These are phyloP conservation scores for Jaltomata sinuosa DNA, from an alignment of 257 asterid genomes.

Conservation along the genomic window DNA sequence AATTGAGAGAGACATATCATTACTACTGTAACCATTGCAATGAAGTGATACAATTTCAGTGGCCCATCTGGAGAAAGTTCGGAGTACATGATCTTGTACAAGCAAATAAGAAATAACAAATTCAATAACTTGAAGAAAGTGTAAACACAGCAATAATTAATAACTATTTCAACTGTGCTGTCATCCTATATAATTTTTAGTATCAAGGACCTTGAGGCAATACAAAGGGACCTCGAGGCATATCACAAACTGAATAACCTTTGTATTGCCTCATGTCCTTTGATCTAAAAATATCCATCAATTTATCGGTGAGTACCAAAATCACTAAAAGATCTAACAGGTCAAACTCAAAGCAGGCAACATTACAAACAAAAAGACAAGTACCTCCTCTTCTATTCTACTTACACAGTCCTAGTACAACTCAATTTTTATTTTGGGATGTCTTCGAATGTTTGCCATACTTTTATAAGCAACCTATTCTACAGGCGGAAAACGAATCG, in stretches of 20 bases:
- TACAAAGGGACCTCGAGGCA: no score
- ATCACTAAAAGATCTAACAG: background rate
- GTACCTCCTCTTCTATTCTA: background rate
- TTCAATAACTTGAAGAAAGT: background rate
- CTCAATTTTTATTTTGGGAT: background rate
- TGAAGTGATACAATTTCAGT: conserved; percentile 68
- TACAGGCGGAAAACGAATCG: no score
- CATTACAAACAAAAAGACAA: background rate
- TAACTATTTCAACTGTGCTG: background rate
- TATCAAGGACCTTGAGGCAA: background rate
- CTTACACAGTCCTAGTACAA: background rate
- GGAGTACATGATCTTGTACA: conserved; percentile 72
- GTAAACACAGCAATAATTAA: background rate
- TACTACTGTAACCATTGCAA: conserved; percentile 74
- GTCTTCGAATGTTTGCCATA: background rate
- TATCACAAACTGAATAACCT: background rate
- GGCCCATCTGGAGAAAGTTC: conserved; percentile 62
- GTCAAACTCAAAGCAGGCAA: background rate
- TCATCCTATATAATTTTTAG: background rate
- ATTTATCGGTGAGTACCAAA: background rate
- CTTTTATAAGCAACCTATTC: background rate
- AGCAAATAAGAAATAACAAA: conserved; percentile 8
- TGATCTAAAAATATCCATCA: background rate
- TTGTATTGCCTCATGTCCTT: background rate
- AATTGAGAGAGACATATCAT: conserved; percentile 88